Conservation (phyloP, 495 filamentous ascomycete genomes). For the Astrothelium subdiscretum region DNA sequence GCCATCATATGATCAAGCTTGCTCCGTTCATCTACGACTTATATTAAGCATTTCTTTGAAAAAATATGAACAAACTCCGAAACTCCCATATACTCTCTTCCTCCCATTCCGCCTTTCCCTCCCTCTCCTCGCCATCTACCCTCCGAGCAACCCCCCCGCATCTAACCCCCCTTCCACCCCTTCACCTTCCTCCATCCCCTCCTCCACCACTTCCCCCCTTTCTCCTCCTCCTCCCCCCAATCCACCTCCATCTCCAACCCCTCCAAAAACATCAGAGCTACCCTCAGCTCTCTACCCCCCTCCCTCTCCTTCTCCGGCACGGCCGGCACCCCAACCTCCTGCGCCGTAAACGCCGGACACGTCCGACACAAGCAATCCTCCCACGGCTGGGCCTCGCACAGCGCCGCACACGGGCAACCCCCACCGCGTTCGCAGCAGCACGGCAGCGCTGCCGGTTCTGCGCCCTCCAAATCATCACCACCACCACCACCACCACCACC, state of each 20-base stretch:
- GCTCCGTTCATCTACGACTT: too few relatives aligned
- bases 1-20: too few relatives aligned
- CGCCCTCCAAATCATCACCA: too few relatives aligned
- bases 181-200: not conserved
- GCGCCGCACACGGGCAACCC: not conserved
- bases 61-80: not conserved
- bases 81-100: too few relatives aligned
- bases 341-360: not conserved
- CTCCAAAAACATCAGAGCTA: not conserved
- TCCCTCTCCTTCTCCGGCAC: not conserved
- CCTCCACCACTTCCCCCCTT: not conserved
- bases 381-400: not conserved
- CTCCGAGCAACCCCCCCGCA: not conserved
- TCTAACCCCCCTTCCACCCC: not conserved
- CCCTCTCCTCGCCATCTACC: not conserved
- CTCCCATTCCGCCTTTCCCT: too few relatives aligned
- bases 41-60: not conserved
- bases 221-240: not conserved
- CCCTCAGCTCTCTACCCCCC: not conserved
- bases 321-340: not conserved
- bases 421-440: not conserved
- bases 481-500: not conserved
- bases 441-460: not conserved
- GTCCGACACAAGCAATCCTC: not conserved
- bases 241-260: not conserved